Evolutionary conservation across 805 yeast species (phyloP).

Genomic region (Cephaloascus fragrans): DNA sequence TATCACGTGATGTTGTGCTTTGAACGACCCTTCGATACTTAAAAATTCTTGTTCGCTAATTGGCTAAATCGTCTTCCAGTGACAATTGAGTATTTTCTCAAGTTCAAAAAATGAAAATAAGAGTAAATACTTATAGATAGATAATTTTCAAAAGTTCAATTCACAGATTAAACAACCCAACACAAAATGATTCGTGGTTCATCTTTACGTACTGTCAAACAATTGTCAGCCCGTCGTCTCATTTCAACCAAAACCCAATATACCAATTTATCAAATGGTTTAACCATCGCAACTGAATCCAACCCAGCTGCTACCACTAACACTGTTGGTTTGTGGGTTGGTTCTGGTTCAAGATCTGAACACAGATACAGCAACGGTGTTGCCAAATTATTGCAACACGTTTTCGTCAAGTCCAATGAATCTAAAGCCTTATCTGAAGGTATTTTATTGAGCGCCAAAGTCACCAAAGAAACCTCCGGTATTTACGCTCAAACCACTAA

Average conservation of each 20-base stretch:
- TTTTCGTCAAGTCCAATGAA: constrained; percentile 24
- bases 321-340: constrained; percentile 60
- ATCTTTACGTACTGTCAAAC: constrained; percentile 16
- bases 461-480: constrained; percentile 57
- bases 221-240: constrained; percentile 38
- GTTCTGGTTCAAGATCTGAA: constrained; percentile 75
- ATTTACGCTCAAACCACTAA: constrained; percentile 45
- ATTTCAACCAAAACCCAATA: constrained; percentile 58
- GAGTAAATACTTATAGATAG: no score
- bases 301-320: constrained; percentile 46
- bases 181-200: constrained; percentile 30
- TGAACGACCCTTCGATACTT: no score
- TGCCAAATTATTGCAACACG: constrained; percentile 50
- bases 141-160: neutral
- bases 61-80: neutral
- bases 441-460: constrained; percentile 41
- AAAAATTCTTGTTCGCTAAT: neutral
- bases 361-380: constrained; percentile 79
- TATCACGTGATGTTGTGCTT: no score
- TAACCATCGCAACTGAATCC: constrained; percentile 61
- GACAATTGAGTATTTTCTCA: neutral
- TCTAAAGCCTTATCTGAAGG: constrained; percentile 38
- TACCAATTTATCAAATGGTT: constrained; percentile 67
- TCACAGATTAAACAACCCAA: neutral
- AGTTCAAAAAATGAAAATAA: neutral